Percentiles rank a stretch among this genome's conserved stretches.
Evolutionary conservation across 345 rosid genomes (phyloP).

Genomic region (Bruguiera sexangula): DNA sequence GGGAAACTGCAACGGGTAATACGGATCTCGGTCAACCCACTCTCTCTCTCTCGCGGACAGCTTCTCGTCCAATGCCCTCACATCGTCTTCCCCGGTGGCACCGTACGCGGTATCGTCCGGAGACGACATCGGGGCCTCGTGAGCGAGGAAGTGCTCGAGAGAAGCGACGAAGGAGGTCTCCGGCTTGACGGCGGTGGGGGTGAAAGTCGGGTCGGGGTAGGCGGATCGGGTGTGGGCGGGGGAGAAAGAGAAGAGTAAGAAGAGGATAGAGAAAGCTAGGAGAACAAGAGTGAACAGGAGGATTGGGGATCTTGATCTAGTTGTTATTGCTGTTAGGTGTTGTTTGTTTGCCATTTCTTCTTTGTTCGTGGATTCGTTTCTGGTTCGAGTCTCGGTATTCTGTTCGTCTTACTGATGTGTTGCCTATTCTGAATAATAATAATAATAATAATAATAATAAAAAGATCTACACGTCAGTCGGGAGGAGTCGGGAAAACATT

Average conservation of each 20-base stretch:
- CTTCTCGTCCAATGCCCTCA: constrained; percentile 41
- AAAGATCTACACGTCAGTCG: too few species aligned
- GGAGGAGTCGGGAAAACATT: too few species aligned
- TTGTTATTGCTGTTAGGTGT: neutral
- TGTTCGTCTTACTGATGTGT: too few species aligned
- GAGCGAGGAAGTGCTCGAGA: constrained; percentile 56
- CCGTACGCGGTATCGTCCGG: constrained; percentile 37
- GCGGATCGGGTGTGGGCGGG: constrained; percentile 21
- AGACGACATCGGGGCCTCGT: constrained; percentile 15
- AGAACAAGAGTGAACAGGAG: constrained; percentile 35
- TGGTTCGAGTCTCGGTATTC: too few species aligned
- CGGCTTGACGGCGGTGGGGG: constrained; percentile 9
- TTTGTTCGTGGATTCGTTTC: neutral
- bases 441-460: too few species aligned
- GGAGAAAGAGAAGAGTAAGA: constrained; percentile 27
- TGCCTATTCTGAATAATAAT: too few species aligned
- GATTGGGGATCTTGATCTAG: constrained; percentile 42
- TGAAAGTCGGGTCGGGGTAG: constrained; percentile 3
- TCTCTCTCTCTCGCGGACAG: constrained; percentile 42
- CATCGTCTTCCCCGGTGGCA: constrained; percentile 33
- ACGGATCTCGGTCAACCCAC: constrained; percentile 36
- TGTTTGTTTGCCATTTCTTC: constrained; percentile 38
- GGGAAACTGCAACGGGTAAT: constrained; percentile 50
- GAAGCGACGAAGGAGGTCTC: constrained; percentile 75
- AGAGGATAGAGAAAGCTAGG: constrained; percentile 21